phyloP scores from a whole-genome alignment of 257 asterid genomes.

The Coffea canephora region DNA sequence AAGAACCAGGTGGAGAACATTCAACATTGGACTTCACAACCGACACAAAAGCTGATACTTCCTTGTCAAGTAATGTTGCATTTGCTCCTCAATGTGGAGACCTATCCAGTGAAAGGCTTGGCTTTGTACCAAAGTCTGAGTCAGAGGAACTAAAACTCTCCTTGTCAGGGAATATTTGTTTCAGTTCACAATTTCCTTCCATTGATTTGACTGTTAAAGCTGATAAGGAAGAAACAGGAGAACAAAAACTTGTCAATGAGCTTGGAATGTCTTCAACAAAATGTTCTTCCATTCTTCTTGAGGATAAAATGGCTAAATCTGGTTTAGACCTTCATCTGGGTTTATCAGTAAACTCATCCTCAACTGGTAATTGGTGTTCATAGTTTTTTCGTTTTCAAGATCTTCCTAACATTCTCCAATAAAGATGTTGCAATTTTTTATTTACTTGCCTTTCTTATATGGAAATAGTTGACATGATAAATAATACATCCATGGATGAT shows the following conservation, averaged over 20 bases:
- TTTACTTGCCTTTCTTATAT: slow-evolving; percentile 10
- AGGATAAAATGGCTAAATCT: slow-evolving; percentile 36
- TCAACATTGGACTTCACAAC: slow-evolving; percentile 27
- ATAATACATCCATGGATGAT: slow-evolving; percentile 30
- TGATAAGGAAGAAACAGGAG: slow-evolving; percentile 30
- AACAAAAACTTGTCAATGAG: slow-evolving; percentile 18
- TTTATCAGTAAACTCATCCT: slow-evolving; percentile 32
- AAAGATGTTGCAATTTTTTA: slow-evolving; percentile 17
- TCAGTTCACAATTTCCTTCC: slow-evolving; percentile 27
- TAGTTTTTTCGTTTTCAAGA: slow-evolving; percentile 12
- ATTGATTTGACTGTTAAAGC: slow-evolving; percentile 31
- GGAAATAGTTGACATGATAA: slow-evolving; percentile 31
- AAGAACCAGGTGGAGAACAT: slow-evolving; percentile 33
- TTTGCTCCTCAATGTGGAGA: slow-evolving; percentile 34
- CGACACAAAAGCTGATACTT: slow-evolving; percentile 29
- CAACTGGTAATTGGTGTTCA: slow-evolving; percentile 34
- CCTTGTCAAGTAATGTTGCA: slow-evolving; percentile 30
- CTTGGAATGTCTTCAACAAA: slow-evolving; percentile 8
- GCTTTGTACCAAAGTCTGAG: slow-evolving; percentile 30
- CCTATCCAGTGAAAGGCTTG: slow-evolving; percentile 20
- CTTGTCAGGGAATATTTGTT: slow-evolving; percentile 32
- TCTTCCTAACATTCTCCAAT: slow-evolving; percentile 16
- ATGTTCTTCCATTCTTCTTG: slow-evolving; percentile 8
- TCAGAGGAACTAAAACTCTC: slow-evolving; percentile 35
- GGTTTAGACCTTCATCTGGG: slow-evolving; percentile 47